Evolutionary conservation across 352 stramenopile species (phyloP), one percentile per base, ranked within the genome.

Genomic region (Globisporangium echinulatum): DNA sequence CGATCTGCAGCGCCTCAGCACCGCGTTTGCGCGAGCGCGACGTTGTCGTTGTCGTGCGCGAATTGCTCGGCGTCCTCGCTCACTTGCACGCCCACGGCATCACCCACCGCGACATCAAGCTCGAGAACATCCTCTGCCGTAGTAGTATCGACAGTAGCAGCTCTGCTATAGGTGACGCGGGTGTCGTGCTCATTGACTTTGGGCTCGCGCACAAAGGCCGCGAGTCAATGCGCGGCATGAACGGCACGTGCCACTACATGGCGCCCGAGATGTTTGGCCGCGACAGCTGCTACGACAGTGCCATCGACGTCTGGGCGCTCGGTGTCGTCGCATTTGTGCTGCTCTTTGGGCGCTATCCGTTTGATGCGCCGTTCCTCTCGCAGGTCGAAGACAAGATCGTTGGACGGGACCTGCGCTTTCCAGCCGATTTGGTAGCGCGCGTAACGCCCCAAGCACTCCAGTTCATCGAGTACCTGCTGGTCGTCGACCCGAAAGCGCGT

Each of bases 311-410:
- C 2, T 94, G 85, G 85, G 79, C 85, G 0, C 64, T 94, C 38
- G 85, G 85, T 49, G 77, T 94, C 37, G 71, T 89, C 49, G 77
- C 79, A 19, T 94, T 78, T 64, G 53, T 92, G 4, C 52, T 94
- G 59, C 70, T 94, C 33, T 91, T 89, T 53, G 85, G 85, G 0
- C 71, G 66, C 37, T 86, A 74, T 59, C 85, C 85, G 17, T 94
- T 94, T 59, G 83, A 92, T 49, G 82, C 77, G 14, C 72, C 71
- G 52, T 94, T 94, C 56, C 82, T 92, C 58, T 91, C 80, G 14
- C 82, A 91, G 52, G 72, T 94, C 19, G 85, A 94, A 68, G 85
- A 94, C 74, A 88, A 89, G 64, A 91, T 94, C 60, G 49, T 81
- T 13, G 73, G 70, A 17, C 78, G 82, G 44, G 58, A 81, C 37